Conservation (phyloP, 371 early-diverging fungal species). For the Blastocladiella emersonii region DNA sequence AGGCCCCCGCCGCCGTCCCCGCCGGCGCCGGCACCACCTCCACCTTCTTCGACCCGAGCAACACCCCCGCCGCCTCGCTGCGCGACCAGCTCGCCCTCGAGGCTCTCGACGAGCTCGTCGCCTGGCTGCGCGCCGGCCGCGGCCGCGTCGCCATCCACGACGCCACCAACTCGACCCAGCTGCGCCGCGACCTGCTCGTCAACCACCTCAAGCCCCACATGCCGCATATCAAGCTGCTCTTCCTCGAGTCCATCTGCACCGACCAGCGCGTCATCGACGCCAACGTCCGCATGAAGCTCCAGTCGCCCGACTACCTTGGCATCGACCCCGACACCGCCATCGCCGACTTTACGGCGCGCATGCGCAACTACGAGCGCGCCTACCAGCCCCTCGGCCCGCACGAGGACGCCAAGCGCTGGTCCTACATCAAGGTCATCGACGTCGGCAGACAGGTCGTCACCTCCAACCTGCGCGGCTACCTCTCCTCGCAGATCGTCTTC, state of each 20-base stretch:
- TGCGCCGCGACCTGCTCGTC: slow-evolving; percentile 34
- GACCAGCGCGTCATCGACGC: slow-evolving; percentile 49
- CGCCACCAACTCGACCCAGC: slow-evolving; percentile 71
- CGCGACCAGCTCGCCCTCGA: slow-evolving; percentile 64
- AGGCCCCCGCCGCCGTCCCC: background rate
- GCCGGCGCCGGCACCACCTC: slow-evolving; percentile 1
- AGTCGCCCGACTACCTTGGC: slow-evolving; percentile 66
- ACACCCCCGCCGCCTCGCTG: slow-evolving; percentile 43
- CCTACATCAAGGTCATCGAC: background rate
- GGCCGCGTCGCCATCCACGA: slow-evolving; percentile 78
- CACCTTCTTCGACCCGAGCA: slow-evolving; percentile 61
- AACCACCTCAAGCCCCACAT: background rate
- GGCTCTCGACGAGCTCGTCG: slow-evolving; percentile 60
- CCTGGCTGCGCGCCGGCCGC: slow-evolving; percentile 49
- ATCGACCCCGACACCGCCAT: slow-evolving; percentile 51
- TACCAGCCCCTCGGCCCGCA: slow-evolving; percentile 62
- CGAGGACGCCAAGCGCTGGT: slow-evolving; percentile 31
- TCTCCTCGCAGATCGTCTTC: slow-evolving; percentile 67
- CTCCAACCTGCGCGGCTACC: slow-evolving; percentile 61
- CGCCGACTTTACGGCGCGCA: slow-evolving; percentile 57
- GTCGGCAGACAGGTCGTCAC: slow-evolving; percentile 41
- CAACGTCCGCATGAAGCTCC: slow-evolving; percentile 65
- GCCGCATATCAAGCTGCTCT: slow-evolving; percentile 21
- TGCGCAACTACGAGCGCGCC: slow-evolving; percentile 62
- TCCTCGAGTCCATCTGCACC: slow-evolving; percentile 64